phyloP scores from a whole-genome alignment of 2,329 filamentous ascomycete species.

The Pyrenophora teres region DNA sequence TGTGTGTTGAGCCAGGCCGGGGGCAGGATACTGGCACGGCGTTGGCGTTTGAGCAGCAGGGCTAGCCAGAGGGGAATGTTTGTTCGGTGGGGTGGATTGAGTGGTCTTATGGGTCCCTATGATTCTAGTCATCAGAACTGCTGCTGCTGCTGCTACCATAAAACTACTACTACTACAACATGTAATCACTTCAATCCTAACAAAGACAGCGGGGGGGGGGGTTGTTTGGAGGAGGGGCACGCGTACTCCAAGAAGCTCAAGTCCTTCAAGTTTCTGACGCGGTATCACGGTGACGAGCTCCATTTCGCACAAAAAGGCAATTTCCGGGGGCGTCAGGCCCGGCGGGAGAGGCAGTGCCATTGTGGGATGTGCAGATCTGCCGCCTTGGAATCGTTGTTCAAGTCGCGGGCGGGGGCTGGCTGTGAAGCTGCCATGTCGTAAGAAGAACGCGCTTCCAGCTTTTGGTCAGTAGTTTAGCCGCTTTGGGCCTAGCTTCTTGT shows the following conservation, averaged over 20 bases:
- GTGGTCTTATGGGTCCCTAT: conserved; percentile 75
- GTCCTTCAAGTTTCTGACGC: conserved; percentile 83
- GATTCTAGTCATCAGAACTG: conserved; percentile 16
- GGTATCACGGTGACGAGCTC: conserved; percentile 92
- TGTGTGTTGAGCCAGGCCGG: conserved; percentile 84
- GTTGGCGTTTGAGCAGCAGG: conserved; percentile 90
- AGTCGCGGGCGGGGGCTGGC: not conserved
- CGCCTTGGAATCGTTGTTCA: conserved; percentile 16
- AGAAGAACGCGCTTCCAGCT: conserved; percentile 9
- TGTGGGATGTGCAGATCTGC: conserved; percentile 29
- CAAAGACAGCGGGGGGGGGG: conserved; percentile 28
- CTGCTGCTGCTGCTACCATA: no score
- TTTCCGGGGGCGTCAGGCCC: conserved; percentile 81
- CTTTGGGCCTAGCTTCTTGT: conserved; percentile 24
- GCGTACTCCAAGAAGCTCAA: conserved; percentile 84
- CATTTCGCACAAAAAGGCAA: conserved; percentile 96
- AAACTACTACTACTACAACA: no score
- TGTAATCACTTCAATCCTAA: no score
- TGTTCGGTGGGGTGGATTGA: conserved; percentile 80
- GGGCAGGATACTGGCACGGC: conserved; percentile 87
- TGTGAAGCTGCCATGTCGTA: not conserved
- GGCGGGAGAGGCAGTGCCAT: conserved; percentile 68
- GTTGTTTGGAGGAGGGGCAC: conserved; percentile 37
- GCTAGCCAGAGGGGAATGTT: conserved; percentile 92
- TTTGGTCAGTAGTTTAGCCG: conserved; percentile 16